Base-by-base conservation (phyloP, 257 asterid species). In the Solanum chmielewskii region DNA sequence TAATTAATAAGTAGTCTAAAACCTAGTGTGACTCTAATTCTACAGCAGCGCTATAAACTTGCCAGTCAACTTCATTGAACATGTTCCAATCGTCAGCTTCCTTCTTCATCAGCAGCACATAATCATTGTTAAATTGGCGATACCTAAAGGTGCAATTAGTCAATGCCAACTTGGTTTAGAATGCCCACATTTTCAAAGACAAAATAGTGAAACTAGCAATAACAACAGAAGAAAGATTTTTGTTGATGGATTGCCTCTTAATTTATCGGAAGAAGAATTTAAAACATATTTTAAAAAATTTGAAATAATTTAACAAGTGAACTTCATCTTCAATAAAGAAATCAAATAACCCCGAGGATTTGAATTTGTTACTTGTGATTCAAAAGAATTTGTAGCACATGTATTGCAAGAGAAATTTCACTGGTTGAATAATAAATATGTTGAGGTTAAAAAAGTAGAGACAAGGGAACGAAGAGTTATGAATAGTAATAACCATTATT, bases 371-470 rank as follows among this genome's bases (percentile, higher is more conserved):
- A 86, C 88, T 6, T 90, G 76, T 84, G 92, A 84, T 11, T 84
- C 87, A 21, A 83, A 78, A 18, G 83, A 90, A 39, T 76, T 37
- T 14, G 87, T 66, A 5, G 16, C 85, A 23, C 37, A 5, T 69
- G 89, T 71, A 11, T 68, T 90, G 56, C 27, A 45, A 3, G 59
- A 11, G 4, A 62, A 7, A 4, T 60, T 14, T 16, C 86, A 90
- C 59, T 2, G 33, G 4, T 41, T 90, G 44, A n/a, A 11, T 1
- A 18, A 73, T 35, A 86, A 90, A 59, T 6, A 3, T 13, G 92
- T 90, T 71, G 90, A 90, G 78, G 88, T 84, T 2, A 86, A 87
- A 44, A 77, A 45, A 31, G 89, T 88, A 42, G 77, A 25, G 42
- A 11, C 42, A 80, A 80, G 41, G 42, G 42, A 80, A 80, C 5